These are phyloP conservation scores for Trichoderma sp. DNA, from an alignment of 2,329 filamentous ascomycete genomes.

Conservation along the genomic window DNA sequence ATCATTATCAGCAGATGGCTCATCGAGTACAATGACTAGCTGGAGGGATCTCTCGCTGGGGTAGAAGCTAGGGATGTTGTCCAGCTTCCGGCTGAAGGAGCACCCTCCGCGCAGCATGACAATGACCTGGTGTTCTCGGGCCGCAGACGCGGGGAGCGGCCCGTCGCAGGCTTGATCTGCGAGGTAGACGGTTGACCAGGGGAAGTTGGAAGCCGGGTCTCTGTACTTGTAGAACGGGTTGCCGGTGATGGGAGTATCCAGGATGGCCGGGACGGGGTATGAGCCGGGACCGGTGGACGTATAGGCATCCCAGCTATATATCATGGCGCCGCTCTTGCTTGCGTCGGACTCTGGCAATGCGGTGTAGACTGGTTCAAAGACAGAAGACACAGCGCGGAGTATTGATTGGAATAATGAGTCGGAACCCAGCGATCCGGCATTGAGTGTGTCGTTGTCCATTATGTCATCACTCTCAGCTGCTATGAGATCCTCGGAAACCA, in stretches of 20 bases:
- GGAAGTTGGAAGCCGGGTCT: slow-evolving; percentile 49
- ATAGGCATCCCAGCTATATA: slow-evolving; percentile 55
- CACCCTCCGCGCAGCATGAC: slow-evolving; percentile 82
- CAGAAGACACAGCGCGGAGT: slow-evolving; percentile 50
- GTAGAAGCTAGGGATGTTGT: slow-evolving; percentile 78
- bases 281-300: slow-evolving; percentile 60
- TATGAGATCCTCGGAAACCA: neutral
- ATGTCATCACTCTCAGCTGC: neutral
- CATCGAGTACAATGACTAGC: slow-evolving; percentile 73
- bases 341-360: slow-evolving; percentile 35
- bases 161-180: slow-evolving; percentile 67
- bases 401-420: slow-evolving; percentile 51
- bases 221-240: slow-evolving; percentile 46
- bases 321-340: slow-evolving; percentile 38
- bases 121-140: slow-evolving; percentile 70
- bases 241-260: slow-evolving; percentile 53
- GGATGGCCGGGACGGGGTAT: slow-evolving; percentile 67
- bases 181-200: slow-evolving; percentile 72
- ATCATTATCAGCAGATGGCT: slow-evolving; percentile 21
- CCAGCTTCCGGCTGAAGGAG: slow-evolving; percentile 79
- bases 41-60: slow-evolving; percentile 65
- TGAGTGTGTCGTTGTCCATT: slow-evolving; percentile 16
- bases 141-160: slow-evolving; percentile 53
- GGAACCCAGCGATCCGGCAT: slow-evolving; percentile 30
- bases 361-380: slow-evolving; percentile 43